Evolutionary conservation across 257 asterid genomes (phyloP), one percentile per base, ranked within the genome.

Genomic region (Solanum neorickii): DNA sequence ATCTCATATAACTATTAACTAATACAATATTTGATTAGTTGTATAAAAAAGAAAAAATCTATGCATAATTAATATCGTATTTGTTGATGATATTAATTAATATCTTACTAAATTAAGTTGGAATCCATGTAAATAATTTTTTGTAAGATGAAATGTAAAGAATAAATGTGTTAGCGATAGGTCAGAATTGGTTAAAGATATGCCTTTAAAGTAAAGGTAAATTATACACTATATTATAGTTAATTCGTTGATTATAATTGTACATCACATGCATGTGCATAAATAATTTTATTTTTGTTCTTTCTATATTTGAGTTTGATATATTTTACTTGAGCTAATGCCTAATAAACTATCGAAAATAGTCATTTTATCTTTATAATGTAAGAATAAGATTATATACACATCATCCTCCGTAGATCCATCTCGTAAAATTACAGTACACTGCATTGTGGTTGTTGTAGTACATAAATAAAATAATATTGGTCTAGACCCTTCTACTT

Each of bases 381-480:
- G 0, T 46, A 12, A 11, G 0, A 0, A 11, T 12, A 12, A 12
- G 0, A 1, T 0, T 14, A 47, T 8, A 8, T 15, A 49, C 21
- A 15, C 8, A 49, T 14, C 18, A 15, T 33, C 7, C 8, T 6
- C 16, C 20, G 31, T 29, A 29, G 2, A 49, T 6, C 3, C 20
- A 15, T 49, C 59, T 49, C 6, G 3, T 15, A 20, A 49, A 16
- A 49, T 49, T 47, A 15, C 21, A 49, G 9, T 15, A 5, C 21
- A 15, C 3, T 49, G 16, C 7, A 2, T 16, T 52, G 7, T 49
- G 16, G 59, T 5, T 15, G 9, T 14, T 49, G 9, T 52, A 15
- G 60, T 49, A 49, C 3, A 15, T 52, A 56, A 62, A 23, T 23
- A 60, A 60, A 14, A 49, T 15, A 65, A 10, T 65, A 25, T 25